These are phyloP conservation scores for Aspergillus asperescens DNA, from an alignment of 495 filamentous ascomycete genomes.

Conservation along the genomic window DNA sequence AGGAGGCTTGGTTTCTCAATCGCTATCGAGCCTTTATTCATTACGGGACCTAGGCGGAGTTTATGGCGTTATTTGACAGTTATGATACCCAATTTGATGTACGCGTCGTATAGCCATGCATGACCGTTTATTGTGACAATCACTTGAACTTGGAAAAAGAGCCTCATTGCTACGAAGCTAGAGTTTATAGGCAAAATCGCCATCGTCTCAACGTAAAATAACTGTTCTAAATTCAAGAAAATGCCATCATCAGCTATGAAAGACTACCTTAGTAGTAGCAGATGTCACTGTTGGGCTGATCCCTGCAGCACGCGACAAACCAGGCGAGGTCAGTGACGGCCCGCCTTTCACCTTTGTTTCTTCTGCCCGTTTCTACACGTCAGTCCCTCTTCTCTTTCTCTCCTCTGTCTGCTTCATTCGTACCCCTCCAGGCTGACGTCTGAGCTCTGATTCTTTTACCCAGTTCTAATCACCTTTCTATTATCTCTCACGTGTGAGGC, in stretches of 20 bases:
- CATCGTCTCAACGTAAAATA: too few relatives aligned
- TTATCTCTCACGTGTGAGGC: not conserved
- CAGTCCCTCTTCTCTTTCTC: conserved; percentile 7
- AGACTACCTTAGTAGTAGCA: not conserved
- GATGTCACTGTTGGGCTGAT: conserved; percentile 2
- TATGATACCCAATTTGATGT: not conserved
- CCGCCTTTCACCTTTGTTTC: conserved; percentile 23
- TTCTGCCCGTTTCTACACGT: conserved; percentile 16
- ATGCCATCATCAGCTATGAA: not conserved
- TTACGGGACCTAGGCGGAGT: not conserved
- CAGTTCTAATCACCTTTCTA: conserved; percentile 1
- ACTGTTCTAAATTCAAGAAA: not conserved
- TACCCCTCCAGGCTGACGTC: not conserved
- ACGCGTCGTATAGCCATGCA: not conserved
- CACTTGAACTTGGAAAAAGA: not conserved
- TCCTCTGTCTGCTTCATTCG: conserved; percentile 12
- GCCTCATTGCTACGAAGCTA: too few relatives aligned
- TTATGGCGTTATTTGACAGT: not conserved
- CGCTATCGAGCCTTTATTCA: too few relatives aligned
- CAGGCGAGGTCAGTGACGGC: conserved; percentile 33
- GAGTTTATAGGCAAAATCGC: too few relatives aligned
- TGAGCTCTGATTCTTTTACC: not conserved
- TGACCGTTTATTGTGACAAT: not conserved
- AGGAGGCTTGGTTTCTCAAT: too few relatives aligned
- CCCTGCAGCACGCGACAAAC: conserved; percentile 21